phyloP scores from a whole-genome alignment of 495 filamentous ascomycete species.

The Parathielavia hyrcaniae region DNA sequence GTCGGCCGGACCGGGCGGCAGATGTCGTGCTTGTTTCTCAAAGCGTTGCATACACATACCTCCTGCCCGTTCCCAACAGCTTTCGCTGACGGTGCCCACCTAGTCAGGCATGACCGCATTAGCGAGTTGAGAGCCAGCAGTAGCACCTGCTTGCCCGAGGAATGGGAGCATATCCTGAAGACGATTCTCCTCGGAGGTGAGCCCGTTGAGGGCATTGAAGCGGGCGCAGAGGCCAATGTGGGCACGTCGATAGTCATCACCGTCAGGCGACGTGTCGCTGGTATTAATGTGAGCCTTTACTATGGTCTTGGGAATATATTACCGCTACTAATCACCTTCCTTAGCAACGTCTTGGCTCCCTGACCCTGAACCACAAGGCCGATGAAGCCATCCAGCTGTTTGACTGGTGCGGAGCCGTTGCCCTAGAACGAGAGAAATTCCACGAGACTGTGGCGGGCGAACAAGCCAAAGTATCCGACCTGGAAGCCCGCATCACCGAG shows the following conservation, averaged over 20 bases:
- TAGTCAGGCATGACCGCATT: constrained; percentile 36
- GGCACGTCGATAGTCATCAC: constrained; percentile 37
- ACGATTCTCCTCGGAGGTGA: constrained; percentile 34
- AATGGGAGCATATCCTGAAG: constrained; percentile 43
- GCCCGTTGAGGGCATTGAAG: constrained; percentile 37
- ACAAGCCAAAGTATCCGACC: constrained; percentile 42
- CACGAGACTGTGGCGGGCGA: constrained; percentile 38
- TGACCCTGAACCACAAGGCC: constrained; percentile 55
- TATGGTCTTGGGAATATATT: background rate
- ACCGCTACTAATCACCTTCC: constrained; percentile 15
- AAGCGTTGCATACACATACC: constrained; percentile 2
- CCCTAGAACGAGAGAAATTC: constrained; percentile 28
- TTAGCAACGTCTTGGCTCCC: constrained; percentile 64
- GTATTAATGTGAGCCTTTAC: constrained; percentile 38
- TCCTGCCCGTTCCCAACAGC: background rate
- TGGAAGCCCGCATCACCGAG: constrained; percentile 41
- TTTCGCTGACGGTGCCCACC: constrained; percentile 11
- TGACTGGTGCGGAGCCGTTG: constrained; percentile 58
- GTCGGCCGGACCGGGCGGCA: background rate
- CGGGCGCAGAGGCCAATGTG: constrained; percentile 36
- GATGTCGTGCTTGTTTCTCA: background rate
- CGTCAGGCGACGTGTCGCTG: constrained; percentile 42
- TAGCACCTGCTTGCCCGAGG: constrained; percentile 35
- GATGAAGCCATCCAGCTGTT: constrained; percentile 62
- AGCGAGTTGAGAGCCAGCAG: constrained; percentile 24